Conservation (phyloP, 306 rosid genomes). For the Cercis canadensis region DNA sequence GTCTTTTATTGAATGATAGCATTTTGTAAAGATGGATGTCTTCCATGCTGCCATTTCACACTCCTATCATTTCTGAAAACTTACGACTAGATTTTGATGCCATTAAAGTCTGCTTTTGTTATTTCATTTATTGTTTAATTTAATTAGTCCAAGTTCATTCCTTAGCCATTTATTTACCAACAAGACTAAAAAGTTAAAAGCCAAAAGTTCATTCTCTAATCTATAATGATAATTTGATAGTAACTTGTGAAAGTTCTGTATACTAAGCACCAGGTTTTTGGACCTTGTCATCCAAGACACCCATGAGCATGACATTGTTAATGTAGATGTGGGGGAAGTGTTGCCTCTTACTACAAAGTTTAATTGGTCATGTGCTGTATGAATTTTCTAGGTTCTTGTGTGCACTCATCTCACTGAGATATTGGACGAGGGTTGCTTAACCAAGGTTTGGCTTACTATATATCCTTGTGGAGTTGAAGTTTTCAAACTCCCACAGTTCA, state of each 20-base stretch:
- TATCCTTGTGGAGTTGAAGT: constrained; percentile 35
- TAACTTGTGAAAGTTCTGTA: constrained; percentile 1
- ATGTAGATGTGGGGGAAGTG: constrained; percentile 18
- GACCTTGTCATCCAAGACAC: neutral
- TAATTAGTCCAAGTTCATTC: constrained; percentile 5
- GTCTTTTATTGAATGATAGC: neutral
- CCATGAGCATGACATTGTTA: neutral
- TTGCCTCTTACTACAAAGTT: neutral
- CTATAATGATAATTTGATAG: neutral
- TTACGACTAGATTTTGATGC: neutral
- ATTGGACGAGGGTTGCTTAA: constrained; percentile 69
- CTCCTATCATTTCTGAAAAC: neutral
- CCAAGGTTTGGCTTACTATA: constrained; percentile 53
- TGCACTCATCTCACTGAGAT: constrained; percentile 96
- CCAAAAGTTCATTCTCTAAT: neutral
- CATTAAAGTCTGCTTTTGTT: neutral
- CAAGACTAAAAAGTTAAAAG: constrained; percentile 18
- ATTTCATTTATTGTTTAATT: neutral
- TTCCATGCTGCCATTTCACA: constrained; percentile 6
- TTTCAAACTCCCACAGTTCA: constrained; percentile 25
- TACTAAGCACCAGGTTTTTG: neutral
- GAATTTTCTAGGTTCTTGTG: constrained; percentile 73
- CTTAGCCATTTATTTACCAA: neutral
- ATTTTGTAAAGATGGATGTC: constrained; percentile 1
- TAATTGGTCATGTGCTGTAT: constrained; percentile 27